Percentiles rank a stretch among this genome's conserved stretches.
Conservation (phyloP, 441 rosid genomes). For the Gossypium trilobum region DNA sequence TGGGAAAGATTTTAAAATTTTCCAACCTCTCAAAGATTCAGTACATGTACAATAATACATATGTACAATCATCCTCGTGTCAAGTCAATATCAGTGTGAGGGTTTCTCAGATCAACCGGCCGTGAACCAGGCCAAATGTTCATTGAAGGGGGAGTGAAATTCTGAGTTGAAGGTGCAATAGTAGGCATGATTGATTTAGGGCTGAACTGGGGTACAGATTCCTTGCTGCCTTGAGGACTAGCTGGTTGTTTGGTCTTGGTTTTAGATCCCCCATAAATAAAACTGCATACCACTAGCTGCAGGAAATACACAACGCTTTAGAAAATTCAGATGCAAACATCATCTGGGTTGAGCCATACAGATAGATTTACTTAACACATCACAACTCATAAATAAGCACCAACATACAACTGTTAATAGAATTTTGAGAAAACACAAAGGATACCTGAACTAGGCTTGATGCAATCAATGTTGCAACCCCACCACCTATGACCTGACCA, state of each 20-base stretch:
- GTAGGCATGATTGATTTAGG: constrained; percentile 31
- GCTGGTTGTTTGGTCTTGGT: constrained; percentile 43
- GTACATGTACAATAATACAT: constrained; percentile 60
- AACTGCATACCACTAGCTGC: constrained; percentile 91
- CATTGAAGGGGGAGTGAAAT: constrained; percentile 38
- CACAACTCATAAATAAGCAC: background rate
- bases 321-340: background rate
- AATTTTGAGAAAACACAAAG: constrained; percentile 14
- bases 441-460: constrained; percentile 79
- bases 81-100: constrained; percentile 75
- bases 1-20: constrained; percentile 15
- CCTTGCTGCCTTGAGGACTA: constrained; percentile 34
- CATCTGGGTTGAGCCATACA: too few relatives aligned
- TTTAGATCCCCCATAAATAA: constrained; percentile 62
- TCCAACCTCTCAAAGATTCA: constrained; percentile 17
- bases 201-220: constrained; percentile 28
- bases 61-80: constrained; percentile 82
- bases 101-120: constrained; percentile 54
- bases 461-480: constrained; percentile 69
- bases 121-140: constrained; percentile 56
- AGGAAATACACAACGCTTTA: constrained; percentile 17
- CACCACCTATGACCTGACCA: constrained; percentile 89
- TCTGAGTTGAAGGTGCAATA: constrained; percentile 31
- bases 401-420: background rate
- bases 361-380: too few relatives aligned